Conservation (phyloP, 768 basidiomycete species). For the Suillus sp. region DNA sequence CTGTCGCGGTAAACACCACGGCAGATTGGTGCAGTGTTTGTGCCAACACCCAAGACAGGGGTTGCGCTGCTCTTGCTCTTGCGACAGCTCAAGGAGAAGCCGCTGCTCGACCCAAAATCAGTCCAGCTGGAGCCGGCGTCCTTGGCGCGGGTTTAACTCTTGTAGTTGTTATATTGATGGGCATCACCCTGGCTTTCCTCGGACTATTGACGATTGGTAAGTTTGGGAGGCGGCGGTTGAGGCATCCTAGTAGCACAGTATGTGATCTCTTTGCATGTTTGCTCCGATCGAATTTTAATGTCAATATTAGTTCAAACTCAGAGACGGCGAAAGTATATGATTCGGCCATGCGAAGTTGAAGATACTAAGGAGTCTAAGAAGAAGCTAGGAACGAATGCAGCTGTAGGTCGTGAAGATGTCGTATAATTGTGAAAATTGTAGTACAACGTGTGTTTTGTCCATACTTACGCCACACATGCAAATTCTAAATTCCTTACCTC, state of each 20-base stretch:
- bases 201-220: conserved; percentile 38
- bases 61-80: conserved; percentile 51
- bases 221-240: conserved; percentile 12
- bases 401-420: conserved; percentile 20
- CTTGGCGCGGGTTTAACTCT: conserved; percentile 61
- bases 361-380: conserved; percentile 16
- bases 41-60: conserved; percentile 56
- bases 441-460: conserved; percentile 14
- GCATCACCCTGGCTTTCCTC: conserved; percentile 42
- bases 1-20: conserved; percentile 52
- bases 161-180: conserved; percentile 40
- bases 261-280: conserved; percentile 10
- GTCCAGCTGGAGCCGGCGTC: conserved; percentile 65
- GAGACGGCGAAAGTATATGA: conserved; percentile 5
- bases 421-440: conserved; percentile 24
- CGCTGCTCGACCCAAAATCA: conserved; percentile 43
- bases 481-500: conserved; percentile 28
- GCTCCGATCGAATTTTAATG: neutral
- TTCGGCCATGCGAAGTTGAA: neutral
- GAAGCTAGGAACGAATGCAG: conserved; percentile 17
- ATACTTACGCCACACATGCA: conserved; percentile 17
- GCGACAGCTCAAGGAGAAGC: conserved; percentile 29
- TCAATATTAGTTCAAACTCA: conserved; percentile 28
- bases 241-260: conserved; percentile 16
- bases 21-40: conserved; percentile 62